A percentile compares a stretch with the other conserved stretches of the same genome.
phyloP scores from a whole-genome alignment of 202 grass and related monocot species.

The Zoysia matrella region DNA sequence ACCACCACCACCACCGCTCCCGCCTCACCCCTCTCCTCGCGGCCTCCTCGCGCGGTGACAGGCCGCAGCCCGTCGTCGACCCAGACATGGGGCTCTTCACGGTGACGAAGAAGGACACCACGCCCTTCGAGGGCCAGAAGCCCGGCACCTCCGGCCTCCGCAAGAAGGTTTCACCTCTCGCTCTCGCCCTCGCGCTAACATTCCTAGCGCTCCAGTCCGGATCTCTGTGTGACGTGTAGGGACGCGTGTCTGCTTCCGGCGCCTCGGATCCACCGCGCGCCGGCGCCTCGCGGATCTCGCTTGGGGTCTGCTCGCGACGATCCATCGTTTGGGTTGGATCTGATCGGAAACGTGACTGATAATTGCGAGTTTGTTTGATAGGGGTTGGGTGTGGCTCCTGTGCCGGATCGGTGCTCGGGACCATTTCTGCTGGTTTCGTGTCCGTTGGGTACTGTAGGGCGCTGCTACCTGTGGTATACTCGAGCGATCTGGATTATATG shows the following conservation, averaged over 20 bases:
- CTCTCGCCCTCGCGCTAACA: too few relatives aligned
- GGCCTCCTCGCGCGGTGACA: constrained; percentile 22
- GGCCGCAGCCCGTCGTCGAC: constrained; percentile 9
- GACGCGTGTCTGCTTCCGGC: not conserved
- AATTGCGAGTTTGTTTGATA: not conserved
- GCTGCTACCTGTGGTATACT: not conserved
- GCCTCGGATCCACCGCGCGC: constrained; percentile 37
- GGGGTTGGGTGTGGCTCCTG: not conserved
- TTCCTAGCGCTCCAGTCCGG: not conserved
- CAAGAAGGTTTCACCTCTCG: constrained; percentile 70
- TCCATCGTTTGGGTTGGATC: constrained; percentile 6
- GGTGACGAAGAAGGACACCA: constrained; percentile 69
- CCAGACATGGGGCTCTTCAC: constrained; percentile 71
- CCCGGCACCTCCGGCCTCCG: constrained; percentile 96
- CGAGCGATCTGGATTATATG: constrained; percentile 23
- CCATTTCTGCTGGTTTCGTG: not conserved
- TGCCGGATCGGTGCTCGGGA: not conserved
- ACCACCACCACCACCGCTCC: constrained; percentile 30
- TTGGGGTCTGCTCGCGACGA: not conserved
- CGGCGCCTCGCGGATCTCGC: constrained; percentile 43
- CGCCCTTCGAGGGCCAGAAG: constrained; percentile 93
- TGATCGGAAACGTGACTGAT: not conserved
- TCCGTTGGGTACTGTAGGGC: not conserved
- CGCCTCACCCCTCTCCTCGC: constrained; percentile 18
- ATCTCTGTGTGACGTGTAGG: constrained; percentile 8